These are phyloP conservation scores for Nicotiana otophora DNA, from an alignment of 257 asterid species.

Conservation along the genomic window DNA sequence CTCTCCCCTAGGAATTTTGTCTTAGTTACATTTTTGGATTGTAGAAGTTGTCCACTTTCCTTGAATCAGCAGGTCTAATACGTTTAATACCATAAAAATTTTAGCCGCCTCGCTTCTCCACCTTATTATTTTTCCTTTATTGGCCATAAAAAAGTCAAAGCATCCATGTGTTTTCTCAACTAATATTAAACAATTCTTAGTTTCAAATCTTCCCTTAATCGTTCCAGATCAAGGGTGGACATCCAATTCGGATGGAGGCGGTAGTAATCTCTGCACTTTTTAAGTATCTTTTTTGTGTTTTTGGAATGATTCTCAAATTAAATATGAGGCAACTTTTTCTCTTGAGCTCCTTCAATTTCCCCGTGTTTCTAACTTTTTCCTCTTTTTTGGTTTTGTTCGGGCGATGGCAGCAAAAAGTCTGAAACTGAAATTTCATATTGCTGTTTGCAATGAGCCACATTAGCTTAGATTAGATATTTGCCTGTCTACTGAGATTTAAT, in stretches of 20 bases:
- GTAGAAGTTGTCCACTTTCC: background rate
- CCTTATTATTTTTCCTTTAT: background rate
- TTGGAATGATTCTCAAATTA: background rate
- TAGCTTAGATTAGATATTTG: background rate
- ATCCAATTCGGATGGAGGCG: background rate
- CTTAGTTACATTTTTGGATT: background rate
- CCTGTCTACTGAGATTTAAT: background rate
- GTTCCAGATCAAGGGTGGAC: background rate
- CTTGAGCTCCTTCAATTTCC: background rate
- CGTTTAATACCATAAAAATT: background rate
- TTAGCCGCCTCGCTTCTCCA: background rate
- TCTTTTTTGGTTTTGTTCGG: background rate
- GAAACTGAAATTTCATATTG: background rate
- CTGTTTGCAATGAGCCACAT: background rate
- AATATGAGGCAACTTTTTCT: background rate
- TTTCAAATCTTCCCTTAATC: background rate
- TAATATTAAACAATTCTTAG: background rate
- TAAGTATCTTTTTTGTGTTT: slow-evolving; percentile 1
- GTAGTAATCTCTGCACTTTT: background rate
- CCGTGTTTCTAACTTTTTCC: background rate
- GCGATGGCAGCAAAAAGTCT: background rate
- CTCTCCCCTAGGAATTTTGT: background rate
- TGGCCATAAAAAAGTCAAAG: background rate
- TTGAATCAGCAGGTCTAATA: background rate
- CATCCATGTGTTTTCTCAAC: background rate